Evolutionary conservation across 805 yeast genomes (phyloP).

Genomic region (Ogataea sp.): DNA sequence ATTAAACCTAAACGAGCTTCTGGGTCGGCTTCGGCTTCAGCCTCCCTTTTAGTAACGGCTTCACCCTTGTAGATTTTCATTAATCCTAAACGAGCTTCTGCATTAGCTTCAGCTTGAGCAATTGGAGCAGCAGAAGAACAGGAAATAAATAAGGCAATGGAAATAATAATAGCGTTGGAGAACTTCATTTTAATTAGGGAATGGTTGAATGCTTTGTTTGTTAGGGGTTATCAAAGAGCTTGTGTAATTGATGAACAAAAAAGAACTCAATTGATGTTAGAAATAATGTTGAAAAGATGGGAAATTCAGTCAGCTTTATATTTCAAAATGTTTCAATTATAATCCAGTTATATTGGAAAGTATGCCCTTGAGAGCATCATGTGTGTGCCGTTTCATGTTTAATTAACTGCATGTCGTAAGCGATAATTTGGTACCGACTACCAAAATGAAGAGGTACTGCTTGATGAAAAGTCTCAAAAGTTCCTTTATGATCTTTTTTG

Average conservation of each 20-base stretch:
- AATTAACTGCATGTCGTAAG: neutral
- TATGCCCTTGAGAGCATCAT: neutral
- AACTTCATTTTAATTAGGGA: conserved; percentile 2
- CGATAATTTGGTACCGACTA: too few species aligned
- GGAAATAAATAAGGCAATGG: conserved; percentile 1
- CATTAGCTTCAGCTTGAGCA: conserved; percentile 9
- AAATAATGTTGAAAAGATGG: neutral
- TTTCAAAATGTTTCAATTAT: too few species aligned
- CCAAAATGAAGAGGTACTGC: too few species aligned
- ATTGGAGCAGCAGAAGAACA: conserved; percentile 9
- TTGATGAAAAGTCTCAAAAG: neutral
- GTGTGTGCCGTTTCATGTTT: neutral
- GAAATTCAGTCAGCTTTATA: too few species aligned
- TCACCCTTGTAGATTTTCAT: conserved; percentile 19
- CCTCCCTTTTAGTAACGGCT: conserved; percentile 22
- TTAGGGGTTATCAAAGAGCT: too few species aligned
- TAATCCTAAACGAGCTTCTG: conserved; percentile 10
- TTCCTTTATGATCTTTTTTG: neutral
- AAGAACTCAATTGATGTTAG: neutral
- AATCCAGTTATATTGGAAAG: neutral
- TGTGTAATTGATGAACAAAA: neutral
- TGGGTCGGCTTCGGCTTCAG: conserved; percentile 5
- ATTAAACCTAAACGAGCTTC: conserved; percentile 5
- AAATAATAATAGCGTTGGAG: conserved; percentile 4
- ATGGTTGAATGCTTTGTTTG: neutral